Base-by-base conservation (phyloP, 2,329 filamentous ascomycete species). In the Hypoxylon sp. region DNA sequence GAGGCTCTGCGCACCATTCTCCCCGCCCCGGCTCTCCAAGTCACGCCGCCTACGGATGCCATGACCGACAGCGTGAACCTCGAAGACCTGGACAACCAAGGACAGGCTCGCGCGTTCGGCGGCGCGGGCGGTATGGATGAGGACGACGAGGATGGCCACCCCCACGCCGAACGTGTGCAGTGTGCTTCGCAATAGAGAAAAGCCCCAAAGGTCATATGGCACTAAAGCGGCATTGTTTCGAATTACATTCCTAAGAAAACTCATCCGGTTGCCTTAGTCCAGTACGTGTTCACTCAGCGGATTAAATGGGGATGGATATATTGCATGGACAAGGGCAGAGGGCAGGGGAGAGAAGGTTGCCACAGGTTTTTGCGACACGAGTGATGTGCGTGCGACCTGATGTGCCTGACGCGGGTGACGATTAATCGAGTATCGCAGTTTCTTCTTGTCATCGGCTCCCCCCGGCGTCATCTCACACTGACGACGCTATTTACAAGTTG, bases 31-130 rank as follows among this genome's bases (percentile, higher is more conserved):
- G 64, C 78, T 33, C 73, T 88, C 33, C 83, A 90, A 73, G 79
- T 83, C 53, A 76, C 84, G 20, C 90, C 92, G 42, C 92, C 94
- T 4, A 69, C 82, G 23, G 93, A 98, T 72, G 88, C 90, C 26
- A 97, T 98, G 92, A 90, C 90, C 17, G 95, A 99, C 72, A 89
- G 91, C 67, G 96, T 88, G 68, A 86, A 90, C 47, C 83, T 98
- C 27, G 92, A 98, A 75, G 90, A 96, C 58, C 81, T 96, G 37
- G 94, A 97, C 37, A 85, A 82, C 70, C 84, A 89, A 67, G 79
- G 84, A 41, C 83, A 85, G 70, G 83, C 83, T 50, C 83, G 88
- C 66, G 89, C 89, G 40, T 88, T 90, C 64, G 88, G 87, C 58
- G 87, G 85, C 63, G 79, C 80, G 18, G 80, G 78, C 41, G 78